Base-by-base conservation (phyloP, 257 asterid species). In the Rubia yunnanensis region DNA sequence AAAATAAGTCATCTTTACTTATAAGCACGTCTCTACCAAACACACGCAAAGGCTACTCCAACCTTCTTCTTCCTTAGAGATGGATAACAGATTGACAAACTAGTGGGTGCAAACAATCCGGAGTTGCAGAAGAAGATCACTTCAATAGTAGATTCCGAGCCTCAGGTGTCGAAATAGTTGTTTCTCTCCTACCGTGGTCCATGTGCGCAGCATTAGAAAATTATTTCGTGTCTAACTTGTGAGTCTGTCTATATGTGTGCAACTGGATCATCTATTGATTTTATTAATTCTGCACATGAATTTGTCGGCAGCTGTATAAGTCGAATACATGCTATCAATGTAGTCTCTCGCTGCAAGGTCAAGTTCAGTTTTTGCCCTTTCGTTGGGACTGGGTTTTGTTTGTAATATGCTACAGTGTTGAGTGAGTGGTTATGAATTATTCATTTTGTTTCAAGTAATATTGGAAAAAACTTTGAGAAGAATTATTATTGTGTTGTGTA, bases 21-120 rank as follows among this genome's bases (percentile, higher is more conserved):
- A n/a, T n/a, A n/a, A n/a, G n/a, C n/a, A n/a, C n/a, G n/a, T n/a
- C n/a, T n/a, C n/a, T n/a, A n/a, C n/a, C n/a, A n/a, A n/a, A n/a
- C n/a, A n/a, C n/a, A n/a, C n/a, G n/a, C n/a, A n/a, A n/a, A n/a
- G 81, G 97, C 97, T 69, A 94, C 99, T 31, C 99, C 99, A 22
- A 94, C 99, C 66, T 94, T 94, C 86, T 89, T 88, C 84, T 88
- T 94, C 83, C 86, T 94, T 23, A 86, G 70, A 81, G 87, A 86
- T 44, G 95, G 96, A 34, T 76, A 85, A 67, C 94, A 88, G 74
- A 28, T 94, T 5, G 99, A 90, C 83, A 90, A 85, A 72, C 92
- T 94, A 3, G 96, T 94, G 17, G 99, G 99, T 5, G 97, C 97
- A 44, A 94, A 94, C 86, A 90, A 88, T 76, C 85, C 91, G 39